Evolutionary conservation across 345 rosid species (phyloP), one percentile per base, ranked within the genome.

Genomic region (Rhodomyrtus tomentosa): DNA sequence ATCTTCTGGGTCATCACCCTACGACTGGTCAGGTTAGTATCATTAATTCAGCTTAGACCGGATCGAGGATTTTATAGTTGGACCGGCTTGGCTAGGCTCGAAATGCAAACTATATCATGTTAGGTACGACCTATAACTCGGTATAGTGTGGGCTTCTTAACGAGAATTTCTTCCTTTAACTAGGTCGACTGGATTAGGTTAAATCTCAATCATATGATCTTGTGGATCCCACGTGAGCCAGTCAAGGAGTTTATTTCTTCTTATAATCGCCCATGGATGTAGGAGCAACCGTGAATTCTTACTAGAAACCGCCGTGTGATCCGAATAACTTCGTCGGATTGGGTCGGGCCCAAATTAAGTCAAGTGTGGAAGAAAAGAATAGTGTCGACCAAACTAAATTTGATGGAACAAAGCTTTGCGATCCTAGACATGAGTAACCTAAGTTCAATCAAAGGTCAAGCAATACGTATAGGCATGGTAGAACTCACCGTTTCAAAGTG

Each of bases 21-120:
- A 56, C 85, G 40, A 32, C 87, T 45, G 48, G 49, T 68, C 86
- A 88, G 95, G 95, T 93, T 45, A 80, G 90, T 87, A 29, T 68
- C 24, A 40, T 24, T 20, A 3, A 15, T 29, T 32, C 5, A 13
- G 16, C 24, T 14, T 27, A 38, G 13, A 49, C 20, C 25, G 11
- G 4, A 58, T 73, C 9, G 36, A 13, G 32, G 29, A 15, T n/a
- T 68, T 45, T 11, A 55, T 82, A 24, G 5, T 18, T 62, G 42
- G 76, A 10, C 74, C 4, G 11, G 74, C 40, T 62, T 29, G 18
- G 32, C 42, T 32, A 32, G 24, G 16, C 21, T 62, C 45, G 45
- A 62, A 62, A 62, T 62, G 76, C 45, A 4, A 68, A 68, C 45
- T 18, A 20, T 9, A 3, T 68, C 10, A 68, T 36, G 45, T 32